A percentile compares a stretch with the other conserved stretches of the same genome.
phyloP scores from a whole-genome alignment of 371 early-diverging fungal genomes.

The Funneliformis caledonium region DNA sequence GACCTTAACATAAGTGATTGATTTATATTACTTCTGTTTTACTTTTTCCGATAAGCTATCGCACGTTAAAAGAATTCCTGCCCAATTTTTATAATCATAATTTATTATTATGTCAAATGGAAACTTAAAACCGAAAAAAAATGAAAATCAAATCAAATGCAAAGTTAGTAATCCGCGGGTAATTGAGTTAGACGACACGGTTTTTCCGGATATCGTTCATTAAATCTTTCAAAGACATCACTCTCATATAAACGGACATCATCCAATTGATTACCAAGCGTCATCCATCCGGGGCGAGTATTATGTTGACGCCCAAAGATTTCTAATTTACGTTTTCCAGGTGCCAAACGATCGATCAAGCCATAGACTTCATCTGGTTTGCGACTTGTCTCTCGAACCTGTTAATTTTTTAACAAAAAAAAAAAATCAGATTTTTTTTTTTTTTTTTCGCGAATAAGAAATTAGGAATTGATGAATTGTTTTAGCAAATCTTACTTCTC shows the following conservation, averaged over 20 bases:
- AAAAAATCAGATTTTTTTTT: background rate
- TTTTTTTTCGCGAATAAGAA: background rate
- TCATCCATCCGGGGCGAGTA: constrained; percentile 56
- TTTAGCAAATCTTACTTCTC: constrained; percentile 43
- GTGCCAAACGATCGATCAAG: constrained; percentile 54
- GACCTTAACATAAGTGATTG: no score
- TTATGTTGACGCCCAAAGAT: constrained; percentile 57
- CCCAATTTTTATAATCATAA: no score
- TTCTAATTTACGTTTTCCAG: constrained; percentile 56
- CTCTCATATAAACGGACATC: constrained; percentile 51
- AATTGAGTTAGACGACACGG: constrained; percentile 40
- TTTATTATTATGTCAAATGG: no score
- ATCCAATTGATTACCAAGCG: constrained; percentile 60
- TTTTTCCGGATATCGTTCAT: constrained; percentile 39
- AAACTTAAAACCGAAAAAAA: no score
- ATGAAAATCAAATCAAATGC: background rate
- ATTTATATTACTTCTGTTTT: no score
- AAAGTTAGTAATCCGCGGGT: constrained; percentile 30
- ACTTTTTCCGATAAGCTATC: no score
- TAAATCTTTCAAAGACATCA: constrained; percentile 45
- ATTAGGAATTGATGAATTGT: background rate
- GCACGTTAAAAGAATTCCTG: no score
- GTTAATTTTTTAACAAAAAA: background rate
- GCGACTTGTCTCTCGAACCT: constrained; percentile 56
- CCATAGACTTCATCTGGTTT: constrained; percentile 60